phyloP scores from a whole-genome alignment of 2,329 filamentous ascomycete species.

The Talaromyces piceae region DNA sequence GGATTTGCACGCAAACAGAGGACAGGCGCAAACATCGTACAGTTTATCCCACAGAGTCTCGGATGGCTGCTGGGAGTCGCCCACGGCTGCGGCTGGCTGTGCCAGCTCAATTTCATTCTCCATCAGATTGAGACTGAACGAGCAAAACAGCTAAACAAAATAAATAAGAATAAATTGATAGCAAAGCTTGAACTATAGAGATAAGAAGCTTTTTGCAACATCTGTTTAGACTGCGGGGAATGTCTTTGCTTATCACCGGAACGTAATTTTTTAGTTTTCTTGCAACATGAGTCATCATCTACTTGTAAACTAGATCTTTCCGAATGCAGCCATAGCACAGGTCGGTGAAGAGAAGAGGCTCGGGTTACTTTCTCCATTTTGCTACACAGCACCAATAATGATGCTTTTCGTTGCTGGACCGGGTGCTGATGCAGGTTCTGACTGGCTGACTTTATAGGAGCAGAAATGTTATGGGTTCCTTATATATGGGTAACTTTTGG shows the following conservation, averaged over 20 bases:
- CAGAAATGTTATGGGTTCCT: no score
- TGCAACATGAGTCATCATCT: background rate
- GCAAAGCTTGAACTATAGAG: no score
- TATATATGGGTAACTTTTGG: background rate
- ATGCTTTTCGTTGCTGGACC: background rate
- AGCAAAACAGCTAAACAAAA: no score
- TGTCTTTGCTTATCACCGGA: background rate
- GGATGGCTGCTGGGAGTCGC: background rate
- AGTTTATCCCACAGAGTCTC: background rate
- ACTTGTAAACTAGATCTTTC: background rate
- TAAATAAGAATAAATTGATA: no score
- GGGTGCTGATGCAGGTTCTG: no score
- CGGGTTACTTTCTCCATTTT: background rate
- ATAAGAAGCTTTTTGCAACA: no score
- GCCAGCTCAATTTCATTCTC: background rate
- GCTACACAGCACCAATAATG: background rate
- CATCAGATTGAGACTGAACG: background rate
- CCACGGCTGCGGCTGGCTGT: background rate
- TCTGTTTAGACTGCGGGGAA: background rate
- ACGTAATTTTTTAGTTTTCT: background rate
- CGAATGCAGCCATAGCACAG: background rate
- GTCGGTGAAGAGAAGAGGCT: background rate
- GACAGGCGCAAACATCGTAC: background rate
- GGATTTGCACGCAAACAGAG: no score
- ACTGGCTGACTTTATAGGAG: no score